phyloP scores from a whole-genome alignment of 306 rosid genomes.

The Cicer cuneatum region DNA sequence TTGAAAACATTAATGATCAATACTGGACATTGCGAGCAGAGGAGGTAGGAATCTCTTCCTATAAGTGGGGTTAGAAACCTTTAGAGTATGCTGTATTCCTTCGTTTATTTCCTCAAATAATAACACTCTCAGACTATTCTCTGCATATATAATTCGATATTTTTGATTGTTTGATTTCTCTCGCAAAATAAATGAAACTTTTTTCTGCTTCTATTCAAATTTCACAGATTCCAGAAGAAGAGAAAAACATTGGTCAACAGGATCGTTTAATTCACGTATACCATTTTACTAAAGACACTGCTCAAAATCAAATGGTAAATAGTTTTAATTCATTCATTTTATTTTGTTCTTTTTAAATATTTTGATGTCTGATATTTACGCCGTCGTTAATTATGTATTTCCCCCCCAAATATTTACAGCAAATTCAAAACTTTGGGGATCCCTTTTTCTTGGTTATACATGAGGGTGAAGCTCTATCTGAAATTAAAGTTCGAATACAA shows the following conservation, averaged over 20 bases:
- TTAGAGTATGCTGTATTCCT: conserved; percentile 26
- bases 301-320: conserved; percentile 78
- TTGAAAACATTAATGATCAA: conserved; percentile 83
- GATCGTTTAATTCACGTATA: conserved; percentile 81
- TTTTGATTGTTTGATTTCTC: background rate
- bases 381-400: conserved; percentile 24
- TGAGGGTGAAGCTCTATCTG: conserved; percentile 81
- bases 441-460: conserved; percentile 87
- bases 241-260: conserved; percentile 72
- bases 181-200: conserved; percentile 1
- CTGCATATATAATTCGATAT: background rate
- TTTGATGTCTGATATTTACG: background rate
- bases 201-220: conserved; percentile 12
- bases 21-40: conserved; percentile 92
- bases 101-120: conserved; percentile 23
- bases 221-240: conserved; percentile 78
- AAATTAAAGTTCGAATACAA: conserved; percentile 72
- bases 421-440: conserved; percentile 88
- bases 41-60: conserved; percentile 60
- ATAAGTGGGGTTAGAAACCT: conserved; percentile 16
- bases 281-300: conserved; percentile 82
- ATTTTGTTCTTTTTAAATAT: background rate
- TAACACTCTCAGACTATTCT: background rate
- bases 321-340: conserved; percentile 29
- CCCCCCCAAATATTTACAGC: conserved; percentile 52